Conservation (phyloP, 768 basidiomycete species). For the Leucocoprinus birnbaumii region DNA sequence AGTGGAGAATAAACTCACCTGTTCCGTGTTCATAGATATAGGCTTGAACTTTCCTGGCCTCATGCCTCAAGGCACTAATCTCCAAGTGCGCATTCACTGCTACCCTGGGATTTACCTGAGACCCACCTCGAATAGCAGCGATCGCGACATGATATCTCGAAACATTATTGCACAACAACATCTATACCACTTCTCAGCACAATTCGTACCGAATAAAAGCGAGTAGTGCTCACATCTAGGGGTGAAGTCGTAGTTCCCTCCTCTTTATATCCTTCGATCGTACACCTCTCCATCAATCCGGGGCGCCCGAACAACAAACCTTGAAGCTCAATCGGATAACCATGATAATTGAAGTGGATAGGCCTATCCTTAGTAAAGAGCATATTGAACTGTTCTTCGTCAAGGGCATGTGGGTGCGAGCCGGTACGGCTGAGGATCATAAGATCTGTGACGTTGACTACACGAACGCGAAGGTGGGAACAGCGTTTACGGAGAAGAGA, state of each 20-base stretch:
- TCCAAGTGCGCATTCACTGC: constrained; percentile 56
- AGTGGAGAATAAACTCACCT: constrained; percentile 33
- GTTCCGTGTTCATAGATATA: constrained; percentile 58
- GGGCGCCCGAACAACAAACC: constrained; percentile 62
- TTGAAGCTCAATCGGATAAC: constrained; percentile 71
- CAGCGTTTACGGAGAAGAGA: constrained; percentile 67
- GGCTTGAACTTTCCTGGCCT: constrained; percentile 56
- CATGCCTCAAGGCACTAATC: constrained; percentile 56
- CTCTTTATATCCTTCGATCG: constrained; percentile 63
- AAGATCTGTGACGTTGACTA: constrained; percentile 88
- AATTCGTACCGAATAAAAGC: neutral
- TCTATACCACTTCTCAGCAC: constrained; percentile 31
- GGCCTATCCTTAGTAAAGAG: constrained; percentile 72
- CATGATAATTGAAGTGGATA: constrained; percentile 83
- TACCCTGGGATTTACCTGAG: constrained; percentile 47
- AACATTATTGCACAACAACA: constrained; percentile 72
- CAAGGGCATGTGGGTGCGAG: constrained; percentile 74
- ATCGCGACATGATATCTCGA: constrained; percentile 67
- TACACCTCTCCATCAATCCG: constrained; percentile 54
- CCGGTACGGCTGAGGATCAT: constrained; percentile 76
- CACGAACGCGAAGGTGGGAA: constrained; percentile 76
- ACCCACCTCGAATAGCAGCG: constrained; percentile 55
- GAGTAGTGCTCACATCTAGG: constrained; percentile 53
- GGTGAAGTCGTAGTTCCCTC: constrained; percentile 82
- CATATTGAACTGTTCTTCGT: constrained; percentile 54